Base-by-base conservation (phyloP, 2,329 filamentous ascomycete species). In the Bipolaris cookei region DNA sequence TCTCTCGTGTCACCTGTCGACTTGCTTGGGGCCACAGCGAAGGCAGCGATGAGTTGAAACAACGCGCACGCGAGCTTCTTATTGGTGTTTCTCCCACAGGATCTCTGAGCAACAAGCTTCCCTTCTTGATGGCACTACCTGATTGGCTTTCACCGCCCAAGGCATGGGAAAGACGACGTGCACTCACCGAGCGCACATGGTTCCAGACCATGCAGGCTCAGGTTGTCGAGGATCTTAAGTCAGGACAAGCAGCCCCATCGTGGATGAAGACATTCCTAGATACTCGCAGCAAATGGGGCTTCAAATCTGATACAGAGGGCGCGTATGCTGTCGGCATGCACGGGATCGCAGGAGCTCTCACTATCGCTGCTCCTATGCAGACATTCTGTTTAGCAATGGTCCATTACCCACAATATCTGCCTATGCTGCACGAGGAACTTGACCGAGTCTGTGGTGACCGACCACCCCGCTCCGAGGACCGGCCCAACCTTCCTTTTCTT, bases 281-380 rank as follows among this genome's bases (percentile, higher is more conserved):
- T 39, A 74, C 73, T 35, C 72, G 74, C 47, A 65, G 63, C 46
- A 72, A 73, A 45, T 79, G 75, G 70, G 76, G 73, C 11, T 80
- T 81, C 63, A 67, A 71, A 14, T 76, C 76, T 28, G 77, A 79
- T n/a, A 58, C 77, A 1, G 79, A 81, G 59, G 79, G 78, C 6
- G 78, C 79, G 2, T 80, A 77, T 58, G 77, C 76, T 47, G 78
- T 81, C 14, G 79, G 79, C 6, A 81, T 81, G 79, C 77, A 80
- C 50, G 79, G 78, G 4, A 80, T 81, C 38, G 79, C 79, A 13
- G 79, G 79, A 32, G 79, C 78, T 20, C 64, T 81, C 6, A 81
- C 79, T 2, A 79, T 81, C 32, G 79, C 79, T 1, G 79, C 78
- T 4, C 78, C 78, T 0, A 79, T 81, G 77, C 78, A 81, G 59